Base-by-base conservation (phyloP, 148 eudicot genomes). In the Rhododendron henanense region DNA sequence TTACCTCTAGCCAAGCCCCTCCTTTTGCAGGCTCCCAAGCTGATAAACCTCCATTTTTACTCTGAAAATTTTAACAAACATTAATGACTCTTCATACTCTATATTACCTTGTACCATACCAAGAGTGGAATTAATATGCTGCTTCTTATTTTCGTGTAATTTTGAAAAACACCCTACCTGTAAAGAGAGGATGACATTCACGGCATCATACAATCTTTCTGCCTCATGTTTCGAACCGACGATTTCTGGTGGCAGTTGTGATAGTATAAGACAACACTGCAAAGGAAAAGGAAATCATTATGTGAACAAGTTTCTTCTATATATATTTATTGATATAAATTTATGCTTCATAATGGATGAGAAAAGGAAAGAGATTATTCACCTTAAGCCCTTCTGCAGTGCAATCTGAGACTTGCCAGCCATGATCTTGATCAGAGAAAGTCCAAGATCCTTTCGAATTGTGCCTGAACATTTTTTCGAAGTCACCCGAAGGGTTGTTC, bases 1-100 rank as follows among this genome's bases (percentile, higher is more conserved):
- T 61, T 61, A 93, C 95, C 95, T 93, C 95, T 63, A 93, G 28
- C 94, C 94, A 93, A 15, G 74, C 77, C 4, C 77, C 84, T 14
- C 90, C 84, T 50, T 84, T 82, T 37, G 33, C 81, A 6, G 93
- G 91, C 63, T 93, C 95, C 93, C 92, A 93, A 51, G 88, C 92
- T 35, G 93, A 5, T 65, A 90, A 81, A 18, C 95, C 95, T 11
- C 95, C 95, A 83, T 88, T 92, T 84, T 83, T 57, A 69, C 91
- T 90, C 95, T 92, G 81, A 53, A 81, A 59, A 33, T 1, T 53
- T 37, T 59, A 71, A 61, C 0, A 69, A 53, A 45, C 0, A 44
- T 21, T 21, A 16, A 73, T 45, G 3, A 8, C 23, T 8, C 19
- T 61, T 3, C 18, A 16, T 18, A 37, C 9, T n/a, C 5, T 4